Percentiles rank a stretch among this genome's conserved stretches.
These are phyloP conservation scores for Pseudozyma thailandica DNA, from an alignment of 1,284 basidiomycete species.

Conservation along the genomic window DNA sequence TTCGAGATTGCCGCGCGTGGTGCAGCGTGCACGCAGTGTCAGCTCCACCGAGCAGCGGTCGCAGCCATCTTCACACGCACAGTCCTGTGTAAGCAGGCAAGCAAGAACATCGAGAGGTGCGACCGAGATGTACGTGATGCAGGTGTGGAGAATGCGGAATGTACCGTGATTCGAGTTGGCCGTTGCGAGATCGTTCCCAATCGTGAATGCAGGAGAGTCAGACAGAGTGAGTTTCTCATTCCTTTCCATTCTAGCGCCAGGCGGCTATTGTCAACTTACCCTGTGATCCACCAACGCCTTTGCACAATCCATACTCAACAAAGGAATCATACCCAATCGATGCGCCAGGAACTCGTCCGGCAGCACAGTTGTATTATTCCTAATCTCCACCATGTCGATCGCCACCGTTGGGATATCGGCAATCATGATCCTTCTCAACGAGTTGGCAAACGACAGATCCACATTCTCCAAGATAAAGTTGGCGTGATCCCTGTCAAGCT, in stretches of 20 bases:
- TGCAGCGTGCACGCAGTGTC: slow-evolving; percentile 77
- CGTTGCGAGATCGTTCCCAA: neutral
- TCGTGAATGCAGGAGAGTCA: neutral
- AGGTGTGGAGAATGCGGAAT: neutral
- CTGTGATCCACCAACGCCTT: slow-evolving; percentile 63
- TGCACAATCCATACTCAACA: slow-evolving; percentile 74
- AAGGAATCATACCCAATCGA: slow-evolving; percentile 90
- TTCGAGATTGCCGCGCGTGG: slow-evolving; percentile 75
- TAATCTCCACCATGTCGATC: slow-evolving; percentile 95
- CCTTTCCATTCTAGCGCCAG: neutral
- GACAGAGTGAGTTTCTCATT: neutral
- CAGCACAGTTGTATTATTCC: slow-evolving; percentile 89
- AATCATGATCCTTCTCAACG: slow-evolving; percentile 64
- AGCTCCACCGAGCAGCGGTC: slow-evolving; percentile 83
- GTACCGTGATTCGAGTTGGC: neutral
- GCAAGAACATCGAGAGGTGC: neutral
- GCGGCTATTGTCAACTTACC: slow-evolving; percentile 41
- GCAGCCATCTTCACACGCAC: slow-evolving; percentile 82
- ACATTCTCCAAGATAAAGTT: slow-evolving; percentile 65
- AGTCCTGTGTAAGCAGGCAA: slow-evolving; percentile 75
- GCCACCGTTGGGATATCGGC: slow-evolving; percentile 72
- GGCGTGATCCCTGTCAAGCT: slow-evolving; percentile 56
- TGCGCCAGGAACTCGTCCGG: slow-evolving; percentile 98
- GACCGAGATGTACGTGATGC: neutral
- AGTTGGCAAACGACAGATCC: slow-evolving; percentile 66